A percentile compares a stretch with the other conserved stretches of the same genome.
These are phyloP conservation scores for Inga laurina DNA, from an alignment of 306 rosid species.

Conservation along the genomic window DNA sequence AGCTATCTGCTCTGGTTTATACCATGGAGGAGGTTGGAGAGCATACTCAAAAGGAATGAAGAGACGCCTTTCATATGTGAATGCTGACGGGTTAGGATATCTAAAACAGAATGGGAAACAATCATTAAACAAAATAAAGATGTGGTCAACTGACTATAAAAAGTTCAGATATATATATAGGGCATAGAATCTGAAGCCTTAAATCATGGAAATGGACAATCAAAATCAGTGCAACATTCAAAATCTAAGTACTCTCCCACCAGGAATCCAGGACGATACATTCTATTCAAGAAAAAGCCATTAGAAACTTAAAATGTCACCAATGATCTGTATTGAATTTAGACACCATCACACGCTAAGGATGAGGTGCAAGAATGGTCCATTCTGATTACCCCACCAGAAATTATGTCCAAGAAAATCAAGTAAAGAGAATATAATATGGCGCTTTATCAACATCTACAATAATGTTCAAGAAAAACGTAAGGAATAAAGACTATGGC, in stretches of 20 bases:
- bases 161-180: not conserved
- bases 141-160: constrained; percentile 9
- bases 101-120: constrained; percentile 41
- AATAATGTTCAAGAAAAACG: not conserved
- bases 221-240: not conserved
- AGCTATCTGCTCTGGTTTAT: constrained; percentile 73
- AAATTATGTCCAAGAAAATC: not conserved
- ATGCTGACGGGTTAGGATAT: constrained; percentile 93
- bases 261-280: not conserved
- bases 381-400: not conserved
- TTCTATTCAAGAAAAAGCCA: not conserved
- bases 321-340: not conserved
- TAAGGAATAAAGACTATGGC: constrained; percentile 1
- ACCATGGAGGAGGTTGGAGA: constrained; percentile 88
- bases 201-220: not conserved
- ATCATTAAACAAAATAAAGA: constrained; percentile 23
- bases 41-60: constrained; percentile 95
- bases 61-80: constrained; percentile 86
- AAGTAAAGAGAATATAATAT: not conserved
- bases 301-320: constrained; percentile 22
- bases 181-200: not conserved
- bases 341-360: constrained; percentile 13
- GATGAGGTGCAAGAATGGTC: not conserved
- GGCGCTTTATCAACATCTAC: constrained; percentile 19
- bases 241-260: not conserved